phyloP scores from a whole-genome alignment of 768 basidiomycete genomes.

The Boletus fagicola region DNA sequence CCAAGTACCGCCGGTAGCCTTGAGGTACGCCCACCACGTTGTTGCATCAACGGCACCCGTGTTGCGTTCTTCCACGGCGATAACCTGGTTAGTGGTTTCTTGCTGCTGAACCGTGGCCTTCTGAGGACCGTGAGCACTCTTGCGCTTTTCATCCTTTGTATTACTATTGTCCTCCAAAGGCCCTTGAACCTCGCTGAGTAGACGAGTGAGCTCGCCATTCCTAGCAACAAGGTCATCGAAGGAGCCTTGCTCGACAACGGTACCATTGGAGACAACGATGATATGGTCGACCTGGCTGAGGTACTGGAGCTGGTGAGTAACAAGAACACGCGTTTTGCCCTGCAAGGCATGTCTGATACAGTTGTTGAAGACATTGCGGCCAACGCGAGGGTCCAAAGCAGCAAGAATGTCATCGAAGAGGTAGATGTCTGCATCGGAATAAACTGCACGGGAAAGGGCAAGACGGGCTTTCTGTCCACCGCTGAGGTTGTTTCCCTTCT shows the following conservation, averaged over 20 bases:
- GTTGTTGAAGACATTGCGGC: constrained; percentile 33
- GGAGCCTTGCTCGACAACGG: constrained; percentile 44
- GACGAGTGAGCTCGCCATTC: constrained; percentile 27
- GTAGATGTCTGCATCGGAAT: constrained; percentile 41
- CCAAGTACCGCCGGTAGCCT: constrained; percentile 25
- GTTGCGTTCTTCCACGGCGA: constrained; percentile 27
- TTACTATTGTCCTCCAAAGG: constrained; percentile 8
- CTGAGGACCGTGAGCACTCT: constrained; percentile 13
- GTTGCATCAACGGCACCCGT: constrained; percentile 22
- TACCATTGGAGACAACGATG: constrained; percentile 46
- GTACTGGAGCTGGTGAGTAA: constrained; percentile 33
- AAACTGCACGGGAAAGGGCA: constrained; percentile 45
- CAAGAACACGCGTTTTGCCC: constrained; percentile 29
- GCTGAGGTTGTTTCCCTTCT: constrained; percentile 43
- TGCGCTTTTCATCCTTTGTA: constrained; percentile 20
- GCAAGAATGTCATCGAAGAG: constrained; percentile 48
- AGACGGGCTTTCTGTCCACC: constrained; percentile 53
- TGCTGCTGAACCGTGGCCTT: constrained; percentile 12
- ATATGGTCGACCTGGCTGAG: constrained; percentile 42
- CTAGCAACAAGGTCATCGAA: constrained; percentile 38
- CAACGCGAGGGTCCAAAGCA: constrained; percentile 46
- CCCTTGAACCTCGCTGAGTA: constrained; percentile 23
- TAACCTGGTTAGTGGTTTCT: constrained; percentile 14
- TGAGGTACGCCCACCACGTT: constrained; percentile 34
- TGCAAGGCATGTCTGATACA: constrained; percentile 24